These are phyloP conservation scores for Didymella exigua DNA, from an alignment of 2,329 filamentous ascomycete genomes.

Conservation along the genomic window DNA sequence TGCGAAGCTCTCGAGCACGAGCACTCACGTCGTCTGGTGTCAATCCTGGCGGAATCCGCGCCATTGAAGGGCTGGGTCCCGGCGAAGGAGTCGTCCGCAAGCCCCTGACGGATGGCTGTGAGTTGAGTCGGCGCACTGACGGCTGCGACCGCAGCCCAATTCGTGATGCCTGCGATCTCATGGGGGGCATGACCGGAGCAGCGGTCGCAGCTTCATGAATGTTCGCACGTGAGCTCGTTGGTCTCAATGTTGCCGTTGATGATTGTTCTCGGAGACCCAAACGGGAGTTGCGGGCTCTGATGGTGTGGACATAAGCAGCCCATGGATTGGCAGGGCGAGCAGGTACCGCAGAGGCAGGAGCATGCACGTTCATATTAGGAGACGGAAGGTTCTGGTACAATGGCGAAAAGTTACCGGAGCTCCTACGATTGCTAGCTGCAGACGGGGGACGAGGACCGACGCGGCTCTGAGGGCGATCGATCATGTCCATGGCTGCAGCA, in stretches of 20 bases:
- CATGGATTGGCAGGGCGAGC: slow-evolving; percentile 42
- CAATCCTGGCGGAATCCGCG: slow-evolving; percentile 27
- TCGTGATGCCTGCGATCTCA: slow-evolving; percentile 46
- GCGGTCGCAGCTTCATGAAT: slow-evolving; percentile 35
- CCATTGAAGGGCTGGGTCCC: slow-evolving; percentile 20
- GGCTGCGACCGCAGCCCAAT: slow-evolving; percentile 45
- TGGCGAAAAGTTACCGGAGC: slow-evolving; percentile 41
- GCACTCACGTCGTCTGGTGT: slow-evolving; percentile 43
- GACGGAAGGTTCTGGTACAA: slow-evolving; percentile 37
- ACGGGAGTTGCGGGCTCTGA: slow-evolving; percentile 39
- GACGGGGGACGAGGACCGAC: slow-evolving; percentile 46
- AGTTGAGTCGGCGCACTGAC: slow-evolving; percentile 43
- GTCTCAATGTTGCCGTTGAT: slow-evolving; percentile 46
- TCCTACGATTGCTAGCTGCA: slow-evolving; percentile 39
- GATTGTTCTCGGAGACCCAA: slow-evolving; percentile 47
- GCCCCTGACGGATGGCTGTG: slow-evolving; percentile 45
- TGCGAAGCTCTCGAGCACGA: slow-evolving; percentile 46
- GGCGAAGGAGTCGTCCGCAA: slow-evolving; percentile 43
- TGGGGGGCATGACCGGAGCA: slow-evolving; percentile 19
- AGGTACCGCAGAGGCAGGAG: slow-evolving; percentile 37
- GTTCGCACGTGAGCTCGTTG: slow-evolving; percentile 42
- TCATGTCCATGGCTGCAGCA: slow-evolving; percentile 39
- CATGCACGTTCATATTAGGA: slow-evolving; percentile 42
- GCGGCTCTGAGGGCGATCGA: slow-evolving; percentile 47
- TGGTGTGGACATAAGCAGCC: slow-evolving; percentile 41